These are phyloP conservation scores for Grammothele lineata DNA, from an alignment of 768 basidiomycete genomes.

Conservation along the genomic window DNA sequence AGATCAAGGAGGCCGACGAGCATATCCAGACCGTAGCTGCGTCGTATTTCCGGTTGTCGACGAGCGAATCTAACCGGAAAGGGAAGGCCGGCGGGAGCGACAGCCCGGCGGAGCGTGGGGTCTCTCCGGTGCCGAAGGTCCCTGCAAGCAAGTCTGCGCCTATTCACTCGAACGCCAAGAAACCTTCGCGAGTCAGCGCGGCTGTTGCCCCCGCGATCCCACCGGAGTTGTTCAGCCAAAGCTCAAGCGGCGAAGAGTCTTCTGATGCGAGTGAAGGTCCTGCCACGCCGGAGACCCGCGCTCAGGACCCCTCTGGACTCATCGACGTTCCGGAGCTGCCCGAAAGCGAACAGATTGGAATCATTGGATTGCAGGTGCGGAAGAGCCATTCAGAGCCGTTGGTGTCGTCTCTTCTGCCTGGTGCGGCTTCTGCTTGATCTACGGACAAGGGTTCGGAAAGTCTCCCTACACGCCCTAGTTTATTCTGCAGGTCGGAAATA, in stretches of 20 bases:
- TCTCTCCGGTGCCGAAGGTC: background rate
- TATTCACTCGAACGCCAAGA: background rate
- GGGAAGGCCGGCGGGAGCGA: too few relatives aligned
- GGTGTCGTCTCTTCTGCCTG: too few relatives aligned
- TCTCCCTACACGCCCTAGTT: too few relatives aligned
- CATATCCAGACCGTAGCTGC: slow-evolving; percentile 23
- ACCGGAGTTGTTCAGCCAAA: too few relatives aligned
- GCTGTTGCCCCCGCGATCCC: too few relatives aligned
- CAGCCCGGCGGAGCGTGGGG: too few relatives aligned
- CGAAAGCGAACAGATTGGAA: background rate
- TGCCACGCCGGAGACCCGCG: slow-evolving; percentile 15
- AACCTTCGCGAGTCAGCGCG: too few relatives aligned
- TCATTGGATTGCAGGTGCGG: too few relatives aligned
- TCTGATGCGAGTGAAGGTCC: slow-evolving; percentile 13
- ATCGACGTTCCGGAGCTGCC: slow-evolving; percentile 8
- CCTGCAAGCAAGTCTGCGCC: background rate
- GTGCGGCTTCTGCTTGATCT: too few relatives aligned
- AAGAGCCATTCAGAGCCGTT: too few relatives aligned
- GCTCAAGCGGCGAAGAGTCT: background rate
- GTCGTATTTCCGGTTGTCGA: slow-evolving; percentile 10
- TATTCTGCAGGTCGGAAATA: too few relatives aligned
- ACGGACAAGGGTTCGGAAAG: too few relatives aligned
- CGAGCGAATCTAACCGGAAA: background rate
- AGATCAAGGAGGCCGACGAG: slow-evolving; percentile 32
- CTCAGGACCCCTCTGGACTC: slow-evolving; percentile 5